A percentile compares a stretch with the other conserved stretches of the same genome.
phyloP scores from a whole-genome alignment of 2,329 filamentous ascomycete genomes.

The Fusarium setosum region DNA sequence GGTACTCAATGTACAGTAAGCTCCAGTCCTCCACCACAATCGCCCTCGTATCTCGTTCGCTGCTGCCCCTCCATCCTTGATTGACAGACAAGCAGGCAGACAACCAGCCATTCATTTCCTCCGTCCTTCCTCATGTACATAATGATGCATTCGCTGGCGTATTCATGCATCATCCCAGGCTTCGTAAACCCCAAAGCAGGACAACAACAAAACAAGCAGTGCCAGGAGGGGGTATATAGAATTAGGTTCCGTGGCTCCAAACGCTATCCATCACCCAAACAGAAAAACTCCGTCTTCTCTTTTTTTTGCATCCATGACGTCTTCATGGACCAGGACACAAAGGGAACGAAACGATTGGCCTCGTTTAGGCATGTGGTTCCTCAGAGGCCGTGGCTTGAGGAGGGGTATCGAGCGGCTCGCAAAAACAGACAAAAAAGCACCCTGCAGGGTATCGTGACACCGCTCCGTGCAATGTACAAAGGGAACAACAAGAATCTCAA shows the following conservation, averaged over 20 bases:
- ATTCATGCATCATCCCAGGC: conserved; percentile 24
- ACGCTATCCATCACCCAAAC: conserved; percentile 31
- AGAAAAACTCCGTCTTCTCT: conserved; percentile 35
- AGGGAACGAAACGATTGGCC: conserved; percentile 33
- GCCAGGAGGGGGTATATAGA: conserved; percentile 44
- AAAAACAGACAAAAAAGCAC: conserved; percentile 37
- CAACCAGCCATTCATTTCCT: conserved; percentile 8
- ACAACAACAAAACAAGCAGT: conserved; percentile 35
- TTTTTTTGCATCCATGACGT: conserved; percentile 33
- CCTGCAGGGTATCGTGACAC: conserved; percentile 36
- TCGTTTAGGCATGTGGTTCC: conserved; percentile 40
- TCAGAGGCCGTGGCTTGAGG: conserved; percentile 38
- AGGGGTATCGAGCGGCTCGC: conserved; percentile 40
- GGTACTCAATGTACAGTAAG: conserved; percentile 25
- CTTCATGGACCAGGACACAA: conserved; percentile 29
- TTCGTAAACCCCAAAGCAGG: conserved; percentile 19
- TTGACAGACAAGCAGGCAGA: background rate
- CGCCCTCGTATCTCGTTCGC: conserved; percentile 21
- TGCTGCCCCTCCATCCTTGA: conserved; percentile 2
- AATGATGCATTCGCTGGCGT: conserved; percentile 5
- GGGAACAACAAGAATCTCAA: conserved; percentile 23
- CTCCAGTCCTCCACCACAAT: conserved; percentile 19
- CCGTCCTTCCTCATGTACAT: conserved; percentile 29
- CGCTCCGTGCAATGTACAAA: conserved; percentile 36
- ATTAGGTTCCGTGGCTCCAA: conserved; percentile 45